A percentile compares a stretch with the other conserved stretches of the same genome.
Conservation (phyloP, 2,329 filamentous ascomycete genomes). For the Chaetomium olivaceum region DNA sequence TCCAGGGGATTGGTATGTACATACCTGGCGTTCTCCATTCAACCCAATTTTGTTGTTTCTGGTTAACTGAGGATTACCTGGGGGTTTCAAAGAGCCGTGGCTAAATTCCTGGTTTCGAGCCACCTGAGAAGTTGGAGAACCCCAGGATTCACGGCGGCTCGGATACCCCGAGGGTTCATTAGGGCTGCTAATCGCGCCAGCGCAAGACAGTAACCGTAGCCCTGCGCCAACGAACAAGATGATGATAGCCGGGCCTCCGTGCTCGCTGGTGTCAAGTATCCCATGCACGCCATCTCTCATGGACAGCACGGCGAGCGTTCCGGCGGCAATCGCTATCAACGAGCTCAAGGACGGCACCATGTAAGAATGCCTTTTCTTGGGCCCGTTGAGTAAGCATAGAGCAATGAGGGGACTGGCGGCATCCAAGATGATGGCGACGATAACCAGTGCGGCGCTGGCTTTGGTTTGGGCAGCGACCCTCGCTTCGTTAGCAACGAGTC, state of each 20-base stretch:
- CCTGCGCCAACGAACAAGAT: conserved; percentile 21
- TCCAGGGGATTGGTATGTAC: too few relatives aligned
- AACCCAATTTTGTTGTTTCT: conserved; percentile 1
- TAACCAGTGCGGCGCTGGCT: conserved; percentile 18
- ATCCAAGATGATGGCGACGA: conserved; percentile 16
- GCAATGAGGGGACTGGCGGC: background rate
- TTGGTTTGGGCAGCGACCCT: conserved; percentile 7
- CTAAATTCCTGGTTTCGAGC: too few relatives aligned
- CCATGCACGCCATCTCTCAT: conserved; percentile 23
- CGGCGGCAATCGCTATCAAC: conserved; percentile 13
- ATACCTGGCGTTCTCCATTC: background rate
- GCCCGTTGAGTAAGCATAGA: background rate
- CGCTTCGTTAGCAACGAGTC: conserved; percentile 12
- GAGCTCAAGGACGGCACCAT: background rate
- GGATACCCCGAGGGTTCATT: too few relatives aligned
- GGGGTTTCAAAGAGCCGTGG: too few relatives aligned
- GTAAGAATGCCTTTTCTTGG: background rate
- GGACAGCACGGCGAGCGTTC: conserved; percentile 11
- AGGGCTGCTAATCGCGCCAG: background rate
- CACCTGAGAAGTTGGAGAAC: too few relatives aligned
- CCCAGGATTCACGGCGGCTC: too few relatives aligned
- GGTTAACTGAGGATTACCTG: background rate
- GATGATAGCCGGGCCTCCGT: conserved; percentile 15
- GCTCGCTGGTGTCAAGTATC: background rate
- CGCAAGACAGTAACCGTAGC: background rate